Percentiles rank a stretch among this genome's conserved stretches.
Evolutionary conservation across 345 rosid species (phyloP).

Genomic region (Boechera stricta): DNA sequence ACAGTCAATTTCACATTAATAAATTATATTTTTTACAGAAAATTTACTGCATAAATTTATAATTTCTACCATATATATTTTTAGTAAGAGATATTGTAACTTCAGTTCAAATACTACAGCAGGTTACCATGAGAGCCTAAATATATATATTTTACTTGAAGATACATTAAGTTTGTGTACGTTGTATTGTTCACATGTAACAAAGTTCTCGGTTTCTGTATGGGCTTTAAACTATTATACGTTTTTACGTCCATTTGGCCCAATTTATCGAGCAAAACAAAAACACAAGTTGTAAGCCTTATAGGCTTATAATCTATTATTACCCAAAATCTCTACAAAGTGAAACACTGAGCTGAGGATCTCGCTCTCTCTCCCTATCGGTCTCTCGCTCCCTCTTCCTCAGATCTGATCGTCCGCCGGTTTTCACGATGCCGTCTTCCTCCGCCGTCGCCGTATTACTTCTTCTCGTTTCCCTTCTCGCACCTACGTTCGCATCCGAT

Average conservation of each 20-base stretch:
- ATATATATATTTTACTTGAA: too few relatives aligned
- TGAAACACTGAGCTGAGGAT: conserved; percentile 27
- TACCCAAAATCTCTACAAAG: conserved; percentile 22
- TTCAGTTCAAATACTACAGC: too few relatives aligned
- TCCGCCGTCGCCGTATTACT: conserved; percentile 44
- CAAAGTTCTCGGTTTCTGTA: too few relatives aligned
- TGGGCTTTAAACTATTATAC: background rate
- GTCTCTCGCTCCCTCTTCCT: conserved; percentile 39
- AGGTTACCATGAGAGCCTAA: too few relatives aligned
- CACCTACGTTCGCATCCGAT: conserved; percentile 69
- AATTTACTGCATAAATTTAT: too few relatives aligned
- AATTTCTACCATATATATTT: too few relatives aligned
- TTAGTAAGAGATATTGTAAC: too few relatives aligned
- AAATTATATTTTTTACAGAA: too few relatives aligned
- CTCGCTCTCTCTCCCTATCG: conserved; percentile 25
- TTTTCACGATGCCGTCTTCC: conserved; percentile 64
- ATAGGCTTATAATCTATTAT: background rate
- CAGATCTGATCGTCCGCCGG: conserved; percentile 59
- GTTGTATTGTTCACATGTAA: too few relatives aligned
- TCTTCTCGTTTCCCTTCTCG: conserved; percentile 46
- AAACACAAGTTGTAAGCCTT: conserved; percentile 1
- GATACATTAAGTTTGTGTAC: too few relatives aligned
- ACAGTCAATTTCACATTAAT: too few relatives aligned
- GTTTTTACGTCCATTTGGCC: background rate
- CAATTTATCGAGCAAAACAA: background rate